Conservation (phyloP, 441 rosid species). For the Euphorbia schlechtendalii region DNA sequence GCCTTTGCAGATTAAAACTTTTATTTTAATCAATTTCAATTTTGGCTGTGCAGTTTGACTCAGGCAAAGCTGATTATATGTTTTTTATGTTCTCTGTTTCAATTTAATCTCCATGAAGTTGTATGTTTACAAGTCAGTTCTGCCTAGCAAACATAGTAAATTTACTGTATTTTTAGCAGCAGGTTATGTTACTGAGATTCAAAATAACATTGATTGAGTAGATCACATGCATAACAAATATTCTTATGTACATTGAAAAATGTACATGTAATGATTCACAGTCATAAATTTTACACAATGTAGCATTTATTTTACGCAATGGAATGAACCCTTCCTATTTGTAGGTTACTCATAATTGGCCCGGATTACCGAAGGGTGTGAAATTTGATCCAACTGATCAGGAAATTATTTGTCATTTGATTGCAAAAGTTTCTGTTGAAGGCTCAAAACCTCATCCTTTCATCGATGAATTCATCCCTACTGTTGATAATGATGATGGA, state of each 20-base stretch:
- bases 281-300: background rate
- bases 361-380: constrained; percentile 88
- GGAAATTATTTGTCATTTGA: constrained; percentile 83
- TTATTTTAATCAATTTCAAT: background rate
- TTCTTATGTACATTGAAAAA: background rate
- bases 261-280: background rate
- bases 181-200: background rate
- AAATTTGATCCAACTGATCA: constrained; percentile 94
- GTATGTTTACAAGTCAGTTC: background rate
- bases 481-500: constrained; percentile 74
- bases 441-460: constrained; percentile 59
- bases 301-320: background rate
- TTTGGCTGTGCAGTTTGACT: background rate
- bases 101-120: background rate
- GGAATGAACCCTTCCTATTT: constrained; percentile 13
- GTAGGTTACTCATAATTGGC: constrained; percentile 78
- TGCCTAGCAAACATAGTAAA: background rate
- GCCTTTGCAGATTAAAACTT: background rate
- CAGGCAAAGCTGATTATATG: background rate
- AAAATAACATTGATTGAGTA: background rate
- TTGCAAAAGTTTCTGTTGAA: constrained; percentile 49
- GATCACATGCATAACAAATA: no score
- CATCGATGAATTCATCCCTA: constrained; percentile 74
- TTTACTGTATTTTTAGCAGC: background rate
- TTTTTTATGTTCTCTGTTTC: background rate